phyloP scores from a whole-genome alignment of 1,284 basidiomycete species.

The Phellopilus nigrolimitatus region DNA sequence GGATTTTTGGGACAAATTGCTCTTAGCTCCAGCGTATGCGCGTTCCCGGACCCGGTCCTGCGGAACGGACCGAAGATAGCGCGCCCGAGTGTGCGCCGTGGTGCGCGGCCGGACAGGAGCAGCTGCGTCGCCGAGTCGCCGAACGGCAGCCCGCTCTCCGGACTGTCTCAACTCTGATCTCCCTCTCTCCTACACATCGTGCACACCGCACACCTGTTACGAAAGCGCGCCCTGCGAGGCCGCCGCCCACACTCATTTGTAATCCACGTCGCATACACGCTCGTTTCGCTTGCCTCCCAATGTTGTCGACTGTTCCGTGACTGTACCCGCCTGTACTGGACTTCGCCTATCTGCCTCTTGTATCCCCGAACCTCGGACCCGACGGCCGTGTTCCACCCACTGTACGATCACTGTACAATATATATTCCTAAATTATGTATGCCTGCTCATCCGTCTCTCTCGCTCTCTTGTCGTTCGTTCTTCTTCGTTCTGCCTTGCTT shows the following conservation, averaged over 20 bases:
- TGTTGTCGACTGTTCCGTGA: not conserved
- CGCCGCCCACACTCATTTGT: not conserved
- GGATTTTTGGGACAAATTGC: not conserved
- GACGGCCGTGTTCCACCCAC: not conserved
- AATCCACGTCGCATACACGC: too few relatives aligned
- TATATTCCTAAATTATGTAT: slow-evolving; percentile 14
- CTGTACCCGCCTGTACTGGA: not conserved
- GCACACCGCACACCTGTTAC: not conserved
- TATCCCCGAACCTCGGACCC: not conserved
- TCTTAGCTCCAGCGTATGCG: slow-evolving; percentile 8
- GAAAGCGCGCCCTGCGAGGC: not conserved
- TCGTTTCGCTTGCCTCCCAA: too few relatives aligned
- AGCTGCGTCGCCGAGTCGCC: too few relatives aligned
- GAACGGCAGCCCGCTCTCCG: too few relatives aligned
- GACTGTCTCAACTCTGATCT: too few relatives aligned
- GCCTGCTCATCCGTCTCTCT: slow-evolving; percentile 55
- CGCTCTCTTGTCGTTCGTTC: slow-evolving; percentile 77
- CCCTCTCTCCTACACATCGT: too few relatives aligned
- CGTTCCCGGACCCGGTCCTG: not conserved
- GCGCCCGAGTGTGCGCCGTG: slow-evolving; percentile 3
- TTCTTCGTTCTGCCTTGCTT: slow-evolving; percentile 92
- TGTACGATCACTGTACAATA: slow-evolving; percentile 13
- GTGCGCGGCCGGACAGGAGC: too few relatives aligned
- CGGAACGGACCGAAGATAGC: not conserved
- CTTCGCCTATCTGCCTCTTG: not conserved